Evolutionary conservation across 331 rosid genomes (phyloP).

Genomic region (Rosa hybrid): DNA sequence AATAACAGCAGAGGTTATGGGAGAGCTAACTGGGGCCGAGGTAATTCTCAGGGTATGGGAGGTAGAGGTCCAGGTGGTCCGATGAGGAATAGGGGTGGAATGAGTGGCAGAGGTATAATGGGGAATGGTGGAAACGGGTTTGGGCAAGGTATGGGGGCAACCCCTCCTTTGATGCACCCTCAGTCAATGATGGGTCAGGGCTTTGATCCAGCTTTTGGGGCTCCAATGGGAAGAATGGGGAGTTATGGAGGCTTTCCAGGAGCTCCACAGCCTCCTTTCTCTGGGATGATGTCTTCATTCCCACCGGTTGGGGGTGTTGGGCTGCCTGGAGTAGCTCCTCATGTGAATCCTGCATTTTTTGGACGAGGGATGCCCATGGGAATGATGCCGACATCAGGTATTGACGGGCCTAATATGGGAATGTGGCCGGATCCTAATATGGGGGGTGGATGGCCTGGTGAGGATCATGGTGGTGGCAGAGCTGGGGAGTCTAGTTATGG

Average conservation of each 20-base stretch:
- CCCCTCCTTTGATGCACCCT: slow-evolving; percentile 82
- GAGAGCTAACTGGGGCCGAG: slow-evolving; percentile 94
- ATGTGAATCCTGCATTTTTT: slow-evolving; percentile 95
- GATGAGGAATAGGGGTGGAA: slow-evolving; percentile 83
- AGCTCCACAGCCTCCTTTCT: slow-evolving; percentile 77
- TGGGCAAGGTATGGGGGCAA: slow-evolving; percentile 85
- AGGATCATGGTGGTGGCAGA: slow-evolving; percentile 86
- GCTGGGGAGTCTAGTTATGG: slow-evolving; percentile 95
- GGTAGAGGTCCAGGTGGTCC: slow-evolving; percentile 79
- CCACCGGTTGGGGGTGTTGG: slow-evolving; percentile 90
- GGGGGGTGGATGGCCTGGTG: slow-evolving; percentile 98
- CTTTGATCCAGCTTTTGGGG: slow-evolving; percentile 94
- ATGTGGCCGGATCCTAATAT: slow-evolving; percentile 95
- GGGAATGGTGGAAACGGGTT: slow-evolving; percentile 92
- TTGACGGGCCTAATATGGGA: slow-evolving; percentile 95
- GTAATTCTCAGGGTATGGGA: slow-evolving; percentile 79
- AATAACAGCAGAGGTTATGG: slow-evolving; percentile 76
- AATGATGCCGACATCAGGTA: slow-evolving; percentile 83
- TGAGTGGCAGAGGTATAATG: slow-evolving; percentile 90
- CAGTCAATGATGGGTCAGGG: slow-evolving; percentile 94
- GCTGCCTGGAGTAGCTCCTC: slow-evolving; percentile 94
- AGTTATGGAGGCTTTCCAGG: slow-evolving; percentile 95
- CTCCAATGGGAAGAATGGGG: slow-evolving; percentile 93
- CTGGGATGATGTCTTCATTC: slow-evolving; percentile 79
- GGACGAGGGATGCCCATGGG: slow-evolving; percentile 99